Conservation (phyloP, 1,284 basidiomycete species). For the Pyrrhoderma lamaoense region DNA sequence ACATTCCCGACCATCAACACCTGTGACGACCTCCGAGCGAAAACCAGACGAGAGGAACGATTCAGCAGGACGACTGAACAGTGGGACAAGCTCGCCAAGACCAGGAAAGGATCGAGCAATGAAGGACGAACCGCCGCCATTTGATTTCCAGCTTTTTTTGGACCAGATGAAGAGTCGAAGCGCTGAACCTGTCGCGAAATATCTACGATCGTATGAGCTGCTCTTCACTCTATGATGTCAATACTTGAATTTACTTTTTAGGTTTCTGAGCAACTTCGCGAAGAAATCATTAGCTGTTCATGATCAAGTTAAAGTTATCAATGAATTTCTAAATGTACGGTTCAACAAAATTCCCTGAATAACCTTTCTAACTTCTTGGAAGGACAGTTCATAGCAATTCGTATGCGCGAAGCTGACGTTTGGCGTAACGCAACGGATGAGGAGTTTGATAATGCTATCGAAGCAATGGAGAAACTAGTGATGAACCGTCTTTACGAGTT, state of each 20-base stretch:
- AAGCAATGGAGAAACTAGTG: conserved; percentile 99
- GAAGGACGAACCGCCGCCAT: conserved; percentile 39
- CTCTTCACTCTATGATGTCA: conserved; percentile 3
- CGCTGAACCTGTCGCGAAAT: conserved; percentile 87
- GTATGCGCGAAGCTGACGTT: conserved; percentile 80
- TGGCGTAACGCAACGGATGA: conserved; percentile 72
- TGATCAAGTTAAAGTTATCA: conserved; percentile 90
- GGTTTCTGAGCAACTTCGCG: conserved; percentile 86
- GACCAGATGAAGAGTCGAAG: conserved; percentile 83
- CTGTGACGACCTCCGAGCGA: background rate
- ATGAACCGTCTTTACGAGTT: conserved; percentile 97
- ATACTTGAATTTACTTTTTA: conserved; percentile 27
- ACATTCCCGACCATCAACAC: conserved; percentile 19
- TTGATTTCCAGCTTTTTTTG: conserved; percentile 84
- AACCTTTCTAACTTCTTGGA: conserved; percentile 11
- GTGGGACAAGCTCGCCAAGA: background rate
- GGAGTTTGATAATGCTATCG: conserved; percentile 95
- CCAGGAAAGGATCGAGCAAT: conserved; percentile 14
- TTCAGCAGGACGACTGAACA: background rate
- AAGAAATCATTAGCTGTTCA: conserved; percentile 83
- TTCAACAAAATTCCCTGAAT: background rate
- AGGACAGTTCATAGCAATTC: conserved; percentile 73
- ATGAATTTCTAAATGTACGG: conserved; percentile 81
- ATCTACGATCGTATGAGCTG: conserved; percentile 73
- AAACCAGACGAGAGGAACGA: background rate